Evolutionary conservation across 164 flowering plant genomes (phyloP), one percentile per base, ranked within the genome.

Genomic region (Tetrastigma voinierianum): DNA sequence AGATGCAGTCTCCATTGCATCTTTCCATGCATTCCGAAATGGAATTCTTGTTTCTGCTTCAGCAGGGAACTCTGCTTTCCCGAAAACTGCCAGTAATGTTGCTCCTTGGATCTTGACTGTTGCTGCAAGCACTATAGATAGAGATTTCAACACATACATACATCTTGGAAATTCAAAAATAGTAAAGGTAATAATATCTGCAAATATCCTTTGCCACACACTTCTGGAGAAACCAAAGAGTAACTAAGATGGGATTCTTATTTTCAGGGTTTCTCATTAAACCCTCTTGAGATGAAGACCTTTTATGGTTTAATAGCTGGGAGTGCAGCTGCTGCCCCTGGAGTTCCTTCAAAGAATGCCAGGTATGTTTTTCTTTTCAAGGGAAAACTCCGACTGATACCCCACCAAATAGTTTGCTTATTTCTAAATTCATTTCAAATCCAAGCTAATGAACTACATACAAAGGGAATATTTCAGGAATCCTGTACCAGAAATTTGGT

Each of bases 41-140:
- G 85, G 83, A 44, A 75, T 86, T 18, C 62, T 84, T 8, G 77
- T 81, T 53, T 74, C 79, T 48, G 77, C 80, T 14, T 72, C 85
- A 10, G 90, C 83, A 9, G 86, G 87, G 11, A 86, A 86, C 74
- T 54, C 62, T 2, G 62, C 61, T 21, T 56, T 70, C 46, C 72
- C 77, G 0, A 6, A 65, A 12, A 70, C 73, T 51, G 81, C 67
- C 9, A 13, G 45, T 17, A 83, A 81, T 70, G 74, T 74, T 46
- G 80, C 85, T 62, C 85, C 85, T 25, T 81, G 87, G 85, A 71
- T 77, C 56, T 73, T 81, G 59, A 81, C 83, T 9, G 83, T 79
- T 20, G 84, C 78, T 21, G 81, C 84, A n/a, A 79, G 80, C 66
- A 57, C 83, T 2, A 9, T 79, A 5, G 83, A 83, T 46, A 57